Conservation (phyloP, 352 stramenopile genomes). For the Halophytophthora batemanensis region DNA sequence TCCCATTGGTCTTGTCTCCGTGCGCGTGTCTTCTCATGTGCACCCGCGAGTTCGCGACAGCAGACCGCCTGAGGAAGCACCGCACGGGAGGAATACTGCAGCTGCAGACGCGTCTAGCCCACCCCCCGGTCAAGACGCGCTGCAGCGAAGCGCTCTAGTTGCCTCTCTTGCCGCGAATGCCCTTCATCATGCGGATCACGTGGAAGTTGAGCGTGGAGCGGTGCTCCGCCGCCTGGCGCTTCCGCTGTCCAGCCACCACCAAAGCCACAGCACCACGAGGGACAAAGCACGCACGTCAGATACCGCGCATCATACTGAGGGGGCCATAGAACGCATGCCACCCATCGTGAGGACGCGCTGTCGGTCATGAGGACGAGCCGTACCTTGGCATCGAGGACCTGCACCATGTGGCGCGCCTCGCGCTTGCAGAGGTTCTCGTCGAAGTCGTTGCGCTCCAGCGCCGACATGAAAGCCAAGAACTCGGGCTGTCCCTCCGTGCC, state of each 20-base stretch:
- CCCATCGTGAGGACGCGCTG: no score
- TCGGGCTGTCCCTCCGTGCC: constrained; percentile 73
- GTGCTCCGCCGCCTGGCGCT: constrained; percentile 62
- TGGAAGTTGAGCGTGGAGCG: constrained; percentile 87
- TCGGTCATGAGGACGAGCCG: no score
- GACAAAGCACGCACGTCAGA: not conserved
- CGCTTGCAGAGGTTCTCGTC: constrained; percentile 82
- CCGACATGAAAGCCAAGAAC: constrained; percentile 81
- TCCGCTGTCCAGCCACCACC: constrained; percentile 28
- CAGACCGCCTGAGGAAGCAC: no score
- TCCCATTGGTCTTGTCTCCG: no score
- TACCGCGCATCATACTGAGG: no score
- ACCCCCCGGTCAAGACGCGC: not conserved
- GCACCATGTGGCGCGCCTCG: constrained; percentile 74
- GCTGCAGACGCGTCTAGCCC: constrained; percentile 5
- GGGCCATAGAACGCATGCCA: no score
- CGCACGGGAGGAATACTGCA: no score
- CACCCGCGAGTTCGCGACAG: no score
- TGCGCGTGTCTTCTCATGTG: no score
- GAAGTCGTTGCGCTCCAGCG: constrained; percentile 81
- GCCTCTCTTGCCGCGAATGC: constrained; percentile 29
- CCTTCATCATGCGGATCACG: constrained; percentile 88
- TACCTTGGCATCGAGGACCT: constrained; percentile 75
- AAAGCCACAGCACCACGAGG: constrained; percentile 1
- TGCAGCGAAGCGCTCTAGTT: constrained; percentile 9